Conservation (phyloP, 2,329 filamentous ascomycete species). For the Trichoderma hamatum region DNA sequence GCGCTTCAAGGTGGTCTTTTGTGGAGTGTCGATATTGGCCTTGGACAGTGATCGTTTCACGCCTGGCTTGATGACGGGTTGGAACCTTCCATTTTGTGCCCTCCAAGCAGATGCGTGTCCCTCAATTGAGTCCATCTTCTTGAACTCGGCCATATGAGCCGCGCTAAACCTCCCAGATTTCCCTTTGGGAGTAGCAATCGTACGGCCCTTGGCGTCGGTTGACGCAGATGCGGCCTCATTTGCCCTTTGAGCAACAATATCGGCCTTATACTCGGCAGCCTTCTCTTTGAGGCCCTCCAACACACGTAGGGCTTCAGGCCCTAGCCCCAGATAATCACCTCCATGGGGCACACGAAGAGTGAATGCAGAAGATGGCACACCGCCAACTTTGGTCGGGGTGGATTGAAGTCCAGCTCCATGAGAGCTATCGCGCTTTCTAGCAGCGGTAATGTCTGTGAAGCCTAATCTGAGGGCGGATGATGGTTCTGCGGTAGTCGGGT, state of each 20-base stretch:
- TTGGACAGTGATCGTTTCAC: slow-evolving; percentile 51
- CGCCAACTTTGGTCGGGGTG: slow-evolving; percentile 64
- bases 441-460: slow-evolving; percentile 70
- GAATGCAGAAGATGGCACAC: slow-evolving; percentile 61
- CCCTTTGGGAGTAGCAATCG: slow-evolving; percentile 78
- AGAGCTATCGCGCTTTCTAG: slow-evolving; percentile 37
- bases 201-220: slow-evolving; percentile 57
- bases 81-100: slow-evolving; percentile 55
- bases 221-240: slow-evolving; percentile 43
- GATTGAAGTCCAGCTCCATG: slow-evolving; percentile 47
- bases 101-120: slow-evolving; percentile 81
- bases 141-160: slow-evolving; percentile 84
- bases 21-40: slow-evolving; percentile 44
- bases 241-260: slow-evolving; percentile 65
- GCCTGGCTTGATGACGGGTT: slow-evolving; percentile 46
- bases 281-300: slow-evolving; percentile 73
- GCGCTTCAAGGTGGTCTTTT: slow-evolving; percentile 55
- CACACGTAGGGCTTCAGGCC: slow-evolving; percentile 62
- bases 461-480: slow-evolving; percentile 82
- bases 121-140: slow-evolving; percentile 97
- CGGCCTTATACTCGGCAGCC: slow-evolving; percentile 69
- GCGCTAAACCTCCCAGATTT: slow-evolving; percentile 80
- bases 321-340: slow-evolving; percentile 55
- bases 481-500: slow-evolving; percentile 72
- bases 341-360: slow-evolving; percentile 69